Percentiles rank a stretch among this genome's conserved stretches.
phyloP scores from a whole-genome alignment of 495 filamentous ascomycete species.

The Tuber brumale region DNA sequence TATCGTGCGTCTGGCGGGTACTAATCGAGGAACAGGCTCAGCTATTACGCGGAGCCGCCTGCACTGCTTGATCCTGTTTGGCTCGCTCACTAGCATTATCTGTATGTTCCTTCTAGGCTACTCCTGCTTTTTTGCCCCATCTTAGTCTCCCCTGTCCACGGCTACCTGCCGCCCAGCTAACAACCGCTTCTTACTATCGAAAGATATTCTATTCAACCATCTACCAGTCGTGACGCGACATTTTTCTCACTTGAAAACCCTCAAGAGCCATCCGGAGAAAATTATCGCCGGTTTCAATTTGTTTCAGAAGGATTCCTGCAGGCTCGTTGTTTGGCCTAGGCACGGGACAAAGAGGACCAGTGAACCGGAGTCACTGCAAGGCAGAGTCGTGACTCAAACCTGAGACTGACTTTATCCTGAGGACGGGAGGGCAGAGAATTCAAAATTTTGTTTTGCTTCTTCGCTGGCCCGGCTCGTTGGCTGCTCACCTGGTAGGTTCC shows the following conservation, averaged over 20 bases:
- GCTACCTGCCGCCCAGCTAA: constrained; percentile 22
- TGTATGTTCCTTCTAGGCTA: constrained; percentile 33
- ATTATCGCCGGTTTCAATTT: constrained; percentile 18
- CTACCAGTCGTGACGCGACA: constrained; percentile 21
- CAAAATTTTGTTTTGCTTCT: constrained; percentile 8
- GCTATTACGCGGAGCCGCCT: constrained; percentile 31
- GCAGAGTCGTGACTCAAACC: constrained; percentile 26
- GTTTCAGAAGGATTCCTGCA: constrained; percentile 37
- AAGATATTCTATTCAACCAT: constrained; percentile 19
- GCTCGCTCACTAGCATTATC: constrained; percentile 26
- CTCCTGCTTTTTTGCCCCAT: constrained; percentile 17
- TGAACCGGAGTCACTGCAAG: constrained; percentile 28
- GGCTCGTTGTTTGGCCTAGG: constrained; percentile 28
- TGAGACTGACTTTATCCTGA: constrained; percentile 15
- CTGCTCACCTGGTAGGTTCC: constrained; percentile 19
- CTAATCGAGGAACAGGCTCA: constrained; percentile 2
- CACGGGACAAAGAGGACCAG: constrained; percentile 29
- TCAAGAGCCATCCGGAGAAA: constrained; percentile 17
- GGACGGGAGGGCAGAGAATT: constrained; percentile 28
- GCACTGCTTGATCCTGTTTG: constrained; percentile 23
- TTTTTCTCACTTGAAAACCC: constrained; percentile 9
- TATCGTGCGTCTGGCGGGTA: constrained; percentile 1
- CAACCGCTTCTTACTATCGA: constrained; percentile 28
- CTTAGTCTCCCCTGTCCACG: constrained; percentile 18
- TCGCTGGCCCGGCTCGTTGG: constrained; percentile 8